These are phyloP conservation scores for Glycine soja DNA, from an alignment of 306 rosid species.

Conservation along the genomic window DNA sequence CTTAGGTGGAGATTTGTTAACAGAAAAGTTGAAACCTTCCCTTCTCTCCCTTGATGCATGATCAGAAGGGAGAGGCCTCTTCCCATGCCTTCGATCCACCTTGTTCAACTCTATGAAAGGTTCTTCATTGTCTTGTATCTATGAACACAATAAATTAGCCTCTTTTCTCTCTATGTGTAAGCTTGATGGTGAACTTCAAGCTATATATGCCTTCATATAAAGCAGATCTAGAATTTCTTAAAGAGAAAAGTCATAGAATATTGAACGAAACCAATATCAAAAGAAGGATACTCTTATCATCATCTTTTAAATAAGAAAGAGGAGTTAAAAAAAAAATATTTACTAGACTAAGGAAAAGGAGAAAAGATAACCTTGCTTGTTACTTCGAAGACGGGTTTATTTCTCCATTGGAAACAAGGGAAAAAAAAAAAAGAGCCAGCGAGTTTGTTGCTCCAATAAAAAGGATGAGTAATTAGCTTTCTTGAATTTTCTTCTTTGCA, in stretches of 20 bases:
- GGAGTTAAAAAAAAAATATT: background rate
- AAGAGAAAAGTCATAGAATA: constrained; percentile 11
- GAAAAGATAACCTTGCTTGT: constrained; percentile 11
- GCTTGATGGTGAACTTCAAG: constrained; percentile 11
- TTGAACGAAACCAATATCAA: constrained; percentile 9
- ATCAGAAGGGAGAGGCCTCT: constrained; percentile 57
- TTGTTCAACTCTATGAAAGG: constrained; percentile 32
- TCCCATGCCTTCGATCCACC: constrained; percentile 62
- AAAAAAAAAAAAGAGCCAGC: background rate
- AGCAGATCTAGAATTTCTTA: constrained; percentile 46
- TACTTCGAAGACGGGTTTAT: constrained; percentile 34
- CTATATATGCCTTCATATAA: constrained; percentile 7
- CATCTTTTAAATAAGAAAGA: constrained; percentile 31
- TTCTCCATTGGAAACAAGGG: background rate
- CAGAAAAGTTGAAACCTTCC: constrained; percentile 35
- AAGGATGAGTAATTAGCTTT: background rate
- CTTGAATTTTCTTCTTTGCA: background rate
- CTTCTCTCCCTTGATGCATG: constrained; percentile 51
- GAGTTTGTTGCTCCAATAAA: background rate
- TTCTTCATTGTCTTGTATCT: constrained; percentile 5
- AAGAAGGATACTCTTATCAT: background rate
- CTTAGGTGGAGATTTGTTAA: constrained; percentile 29
- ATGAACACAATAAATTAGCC: background rate
- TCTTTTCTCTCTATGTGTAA: constrained; percentile 10
- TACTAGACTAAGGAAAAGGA: constrained; percentile 23